Evolutionary conservation across 495 filamentous ascomycete genomes (phyloP), one percentile per base, ranked within the genome.

Genomic region (Trichoderma gamsii): DNA sequence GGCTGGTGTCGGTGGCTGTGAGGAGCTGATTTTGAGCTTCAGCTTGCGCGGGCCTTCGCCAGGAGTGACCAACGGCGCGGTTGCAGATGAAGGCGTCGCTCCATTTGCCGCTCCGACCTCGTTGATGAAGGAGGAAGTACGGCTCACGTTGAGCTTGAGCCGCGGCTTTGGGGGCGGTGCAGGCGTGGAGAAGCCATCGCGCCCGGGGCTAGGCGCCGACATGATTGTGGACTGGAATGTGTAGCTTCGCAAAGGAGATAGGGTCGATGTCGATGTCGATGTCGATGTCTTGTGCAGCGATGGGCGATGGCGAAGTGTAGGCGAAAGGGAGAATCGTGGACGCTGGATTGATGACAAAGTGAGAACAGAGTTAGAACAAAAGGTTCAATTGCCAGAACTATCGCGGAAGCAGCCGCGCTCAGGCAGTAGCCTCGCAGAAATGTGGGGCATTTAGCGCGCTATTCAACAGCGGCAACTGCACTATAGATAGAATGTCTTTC

Each of bases 21-120:
- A 74, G 9, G 74, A 79, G 65, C 71, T 74, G 72, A 87, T 68
- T 70, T 83, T 86, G 32, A 89, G 78, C 71, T 83, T 86, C 65
- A 88, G 83, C 74, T 85, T 87, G 41, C 41, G 65, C 7, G 27
- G n/a, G 8, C 65, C 65, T 43, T 66, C 65, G 44, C 41, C 41
- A 12, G 65, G 65, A 12, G 65, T 66, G 2, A 44, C 15, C 21
- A 32, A 9, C 11, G 65, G 65, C 43, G 65, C 44, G 21, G 8
- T 18, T 23, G 63, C 35, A 44, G 35, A 41, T 8, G 63, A 13
- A 12, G 63, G 3, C 5, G 35, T 21, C 4, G n/a, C 43, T 44
- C 27, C 44, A 41, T 32, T 9, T 16, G n/a, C 11, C n/a, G 43
- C 21, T 25, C 11, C 44, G 8, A n/a, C 41, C 9, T 66, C 65